Percentiles rank a stretch among this genome's conserved stretches.
These are phyloP conservation scores for Blastocladiella britannica DNA, from an alignment of 192 early-diverging fungal genomes.

Conservation along the genomic window DNA sequence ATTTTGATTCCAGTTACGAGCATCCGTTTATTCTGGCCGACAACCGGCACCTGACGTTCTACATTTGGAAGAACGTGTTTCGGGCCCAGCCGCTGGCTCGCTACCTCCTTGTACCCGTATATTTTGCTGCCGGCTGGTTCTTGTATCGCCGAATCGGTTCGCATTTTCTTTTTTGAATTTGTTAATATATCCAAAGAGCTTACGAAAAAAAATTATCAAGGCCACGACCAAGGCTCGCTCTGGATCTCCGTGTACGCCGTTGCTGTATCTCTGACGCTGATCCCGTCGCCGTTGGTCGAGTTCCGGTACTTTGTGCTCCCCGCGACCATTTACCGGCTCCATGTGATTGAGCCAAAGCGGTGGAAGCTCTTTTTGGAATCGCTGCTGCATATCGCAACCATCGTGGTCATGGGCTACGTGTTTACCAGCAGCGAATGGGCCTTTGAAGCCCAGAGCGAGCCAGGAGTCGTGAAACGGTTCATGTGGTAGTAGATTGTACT, in stretches of 20 bases:
- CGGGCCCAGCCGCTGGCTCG: constrained; percentile 23
- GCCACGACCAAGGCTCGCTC: constrained; percentile 19
- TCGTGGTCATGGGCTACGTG: constrained; percentile 44
- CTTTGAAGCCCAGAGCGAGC: constrained; percentile 58
- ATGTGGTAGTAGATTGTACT: constrained; percentile 98
- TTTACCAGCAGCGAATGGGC: no score
- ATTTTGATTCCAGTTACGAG: constrained; percentile 33
- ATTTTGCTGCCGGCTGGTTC: constrained; percentile 24
- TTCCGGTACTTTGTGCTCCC: constrained; percentile 91
- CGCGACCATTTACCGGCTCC: constrained; percentile 47
- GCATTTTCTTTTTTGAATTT: background rate
- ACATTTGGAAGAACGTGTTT: constrained; percentile 71
- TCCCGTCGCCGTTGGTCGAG: constrained; percentile 85
- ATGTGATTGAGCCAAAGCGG: constrained; percentile 20
- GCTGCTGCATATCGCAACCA: constrained; percentile 30
- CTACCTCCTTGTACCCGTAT: constrained; percentile 44
- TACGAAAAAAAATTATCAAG: no score
- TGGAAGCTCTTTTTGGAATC: constrained; percentile 18
- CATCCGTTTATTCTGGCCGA: constrained; percentile 87
- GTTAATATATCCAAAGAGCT: no score
- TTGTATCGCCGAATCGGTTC: constrained; percentile 24
- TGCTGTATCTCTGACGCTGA: constrained; percentile 36
- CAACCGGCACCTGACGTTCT: constrained; percentile 91
- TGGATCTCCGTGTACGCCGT: constrained; percentile 29
- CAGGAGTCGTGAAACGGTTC: constrained; percentile 51